Base-by-base conservation (phyloP, 192 early-diverging fungal species). In the Thoreauomyces humboldtii region DNA sequence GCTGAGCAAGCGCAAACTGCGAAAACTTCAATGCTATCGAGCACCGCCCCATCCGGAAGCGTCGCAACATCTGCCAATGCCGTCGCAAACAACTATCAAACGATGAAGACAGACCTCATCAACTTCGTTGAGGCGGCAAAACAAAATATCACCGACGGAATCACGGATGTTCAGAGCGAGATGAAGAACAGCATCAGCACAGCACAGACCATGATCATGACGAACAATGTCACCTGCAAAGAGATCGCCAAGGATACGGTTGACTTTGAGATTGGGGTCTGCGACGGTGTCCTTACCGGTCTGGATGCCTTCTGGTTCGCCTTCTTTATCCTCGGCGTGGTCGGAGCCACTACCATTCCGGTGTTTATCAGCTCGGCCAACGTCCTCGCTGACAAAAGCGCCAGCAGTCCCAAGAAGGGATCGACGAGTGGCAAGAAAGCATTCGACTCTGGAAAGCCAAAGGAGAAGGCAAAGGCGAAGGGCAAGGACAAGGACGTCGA, bases 241-340 rank as follows among this genome's bases (percentile, higher is more conserved):
- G 29, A 42, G 7, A 19, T 69, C 15, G 67, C 59, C 2, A 43
- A 17, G 12, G 50, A 36, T 32, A 61, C 36, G 9, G 35, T 52
- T 1, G 59, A 69, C 48, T 15, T 69, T 7, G 59, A 69, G 43
- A 55, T 61, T 4, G 58, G 37, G 11, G 21, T 60, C 12, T 69
- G 67, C 25, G 59, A 62, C 29, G 67, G 67, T 9, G 12, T 62
- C 6, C 31, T 54, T 33, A 45, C 48, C 14, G 35, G 48, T 9
- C 24, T 54, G 0, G 67, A 69, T 42, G 35, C 59, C 48, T 47
- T 62, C 27, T 69, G 67, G 67, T 61, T 69, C 67, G 34, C 54
- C 28, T 69, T 61, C 59, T 69, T 62, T 52, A 54, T 61, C 9
- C 22, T 62, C 12, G 59, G 50, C 2, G 21, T 50, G 2, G 56